These are phyloP conservation scores for Cytospora paraplurivora DNA, from an alignment of 2,329 filamentous ascomycete species.

Conservation along the genomic window DNA sequence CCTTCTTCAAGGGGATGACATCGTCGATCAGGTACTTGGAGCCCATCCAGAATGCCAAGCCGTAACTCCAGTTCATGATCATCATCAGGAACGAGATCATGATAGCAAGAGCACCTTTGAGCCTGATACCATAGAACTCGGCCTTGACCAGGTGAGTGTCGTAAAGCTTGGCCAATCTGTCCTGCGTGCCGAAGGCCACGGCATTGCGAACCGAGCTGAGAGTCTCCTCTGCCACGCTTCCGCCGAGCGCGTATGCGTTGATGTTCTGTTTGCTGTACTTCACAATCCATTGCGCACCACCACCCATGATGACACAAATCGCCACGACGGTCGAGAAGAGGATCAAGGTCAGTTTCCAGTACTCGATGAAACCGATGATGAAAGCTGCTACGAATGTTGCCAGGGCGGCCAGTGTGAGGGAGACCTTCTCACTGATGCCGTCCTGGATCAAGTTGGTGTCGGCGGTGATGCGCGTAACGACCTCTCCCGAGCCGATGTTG, in stretches of 20 bases:
- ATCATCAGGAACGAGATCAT: conserved; percentile 87
- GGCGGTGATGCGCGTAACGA: conserved; percentile 90
- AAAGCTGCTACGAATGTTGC: conserved; percentile 88
- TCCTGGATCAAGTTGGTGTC: conserved; percentile 94
- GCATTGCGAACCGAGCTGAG: conserved; percentile 92
- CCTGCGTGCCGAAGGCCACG: conserved; percentile 89
- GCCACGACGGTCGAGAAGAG: conserved; percentile 79
- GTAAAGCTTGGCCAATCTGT: conserved; percentile 86
- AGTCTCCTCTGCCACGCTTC: conserved; percentile 90
- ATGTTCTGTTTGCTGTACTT: conserved; percentile 79
- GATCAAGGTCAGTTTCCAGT: conserved; percentile 92
- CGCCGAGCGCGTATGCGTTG: conserved; percentile 78
- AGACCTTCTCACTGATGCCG: conserved; percentile 88
- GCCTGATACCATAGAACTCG: conserved; percentile 73
- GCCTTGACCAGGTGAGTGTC: conserved; percentile 73
- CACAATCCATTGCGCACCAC: conserved; percentile 72
- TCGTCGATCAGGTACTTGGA: conserved; percentile 71
- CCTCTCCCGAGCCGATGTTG: conserved; percentile 87
- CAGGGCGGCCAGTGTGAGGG: conserved; percentile 72
- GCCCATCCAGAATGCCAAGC: conserved; percentile 86
- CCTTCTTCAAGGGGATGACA: conserved; percentile 65
- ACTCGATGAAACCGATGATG: conserved; percentile 85
- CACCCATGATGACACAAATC: conserved; percentile 75
- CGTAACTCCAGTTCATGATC: conserved; percentile 84
- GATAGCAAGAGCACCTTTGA: conserved; percentile 70